Evolutionary conservation across 371 early-diverging fungal genomes (phyloP).

Genomic region (Saksenaea vasiformis): DNA sequence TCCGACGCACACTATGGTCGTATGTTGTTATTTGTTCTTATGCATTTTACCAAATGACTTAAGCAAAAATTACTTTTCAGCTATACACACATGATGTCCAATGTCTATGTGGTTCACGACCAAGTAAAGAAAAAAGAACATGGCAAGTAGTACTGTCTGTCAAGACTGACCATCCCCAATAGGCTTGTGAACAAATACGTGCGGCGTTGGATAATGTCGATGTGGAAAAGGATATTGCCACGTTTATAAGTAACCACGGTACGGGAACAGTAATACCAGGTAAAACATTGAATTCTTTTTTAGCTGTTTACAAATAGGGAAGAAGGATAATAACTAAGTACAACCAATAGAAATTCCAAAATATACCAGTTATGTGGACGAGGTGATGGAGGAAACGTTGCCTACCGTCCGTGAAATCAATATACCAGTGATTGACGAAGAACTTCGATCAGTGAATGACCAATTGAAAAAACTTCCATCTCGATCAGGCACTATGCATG

Average conservation of each 20-base stretch:
- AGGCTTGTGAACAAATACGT: constrained; percentile 24
- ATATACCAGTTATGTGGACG: neutral
- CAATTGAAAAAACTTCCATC: constrained; percentile 22
- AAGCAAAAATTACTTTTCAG: neutral
- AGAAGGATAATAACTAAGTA: too few relatives aligned
- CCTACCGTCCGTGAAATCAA: constrained; percentile 21
- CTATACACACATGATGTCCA: constrained; percentile 32
- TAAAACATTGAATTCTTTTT: too few relatives aligned
- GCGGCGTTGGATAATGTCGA: constrained; percentile 17
- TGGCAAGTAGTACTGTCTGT: too few relatives aligned
- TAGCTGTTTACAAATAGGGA: too few relatives aligned
- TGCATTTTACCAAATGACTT: neutral
- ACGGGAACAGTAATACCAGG: constrained; percentile 22
- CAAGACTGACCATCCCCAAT: neutral
- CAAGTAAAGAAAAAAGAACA: constrained; percentile 14
- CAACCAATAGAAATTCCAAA: neutral
- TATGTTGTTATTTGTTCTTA: constrained; percentile 7
- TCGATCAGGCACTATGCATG: constrained; percentile 1
- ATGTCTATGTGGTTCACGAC: constrained; percentile 24
- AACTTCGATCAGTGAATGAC: constrained; percentile 27
- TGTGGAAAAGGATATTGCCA: constrained; percentile 11
- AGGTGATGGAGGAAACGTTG: neutral
- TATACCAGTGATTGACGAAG: constrained; percentile 29
- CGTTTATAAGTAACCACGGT: constrained; percentile 15
- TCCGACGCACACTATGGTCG: constrained; percentile 23